Evolutionary conservation across 2,329 filamentous ascomycete genomes (phyloP).

Genomic region (Cercospora berteroae): DNA sequence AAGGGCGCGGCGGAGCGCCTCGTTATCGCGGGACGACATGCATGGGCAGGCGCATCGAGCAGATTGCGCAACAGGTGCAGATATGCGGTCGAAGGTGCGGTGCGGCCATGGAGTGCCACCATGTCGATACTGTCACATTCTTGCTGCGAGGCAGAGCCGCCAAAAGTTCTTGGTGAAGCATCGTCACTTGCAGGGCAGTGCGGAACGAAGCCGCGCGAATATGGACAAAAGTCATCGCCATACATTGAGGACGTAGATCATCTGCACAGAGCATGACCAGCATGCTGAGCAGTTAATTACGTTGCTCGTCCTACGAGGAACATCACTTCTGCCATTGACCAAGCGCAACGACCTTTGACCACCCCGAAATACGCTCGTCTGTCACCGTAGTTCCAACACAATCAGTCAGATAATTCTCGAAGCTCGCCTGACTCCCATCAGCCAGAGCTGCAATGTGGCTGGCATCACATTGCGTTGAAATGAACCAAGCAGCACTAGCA

Average conservation of each 20-base stretch:
- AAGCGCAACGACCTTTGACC: slow-evolving; percentile 47
- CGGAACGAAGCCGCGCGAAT: slow-evolving; percentile 1
- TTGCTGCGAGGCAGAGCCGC: background rate
- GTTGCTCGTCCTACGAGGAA: background rate
- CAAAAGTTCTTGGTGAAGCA: slow-evolving; percentile 3
- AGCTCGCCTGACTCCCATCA: slow-evolving; percentile 51
- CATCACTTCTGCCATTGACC: slow-evolving; percentile 23
- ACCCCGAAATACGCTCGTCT: slow-evolving; percentile 50
- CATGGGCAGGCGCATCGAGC: slow-evolving; percentile 51
- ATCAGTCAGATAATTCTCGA: slow-evolving; percentile 51
- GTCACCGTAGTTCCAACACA: slow-evolving; percentile 55
- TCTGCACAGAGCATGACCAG: background rate
- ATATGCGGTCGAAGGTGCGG: slow-evolving; percentile 55
- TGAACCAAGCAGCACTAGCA: slow-evolving; percentile 61
- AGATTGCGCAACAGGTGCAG: slow-evolving; percentile 72
- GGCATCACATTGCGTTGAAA: slow-evolving; percentile 53
- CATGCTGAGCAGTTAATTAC: background rate
- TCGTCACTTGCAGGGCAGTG: background rate
- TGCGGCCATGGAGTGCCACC: slow-evolving; percentile 30
- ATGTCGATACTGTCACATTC: slow-evolving; percentile 23
- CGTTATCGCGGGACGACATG: slow-evolving; percentile 34
- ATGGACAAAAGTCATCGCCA: background rate
- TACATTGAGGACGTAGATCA: background rate
- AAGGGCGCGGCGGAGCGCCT: slow-evolving; percentile 5
- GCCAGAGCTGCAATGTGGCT: slow-evolving; percentile 47